Evolutionary conservation across 1,139 yeast genomes (phyloP).

Genomic region (Torulaspora pretoriensis): DNA sequence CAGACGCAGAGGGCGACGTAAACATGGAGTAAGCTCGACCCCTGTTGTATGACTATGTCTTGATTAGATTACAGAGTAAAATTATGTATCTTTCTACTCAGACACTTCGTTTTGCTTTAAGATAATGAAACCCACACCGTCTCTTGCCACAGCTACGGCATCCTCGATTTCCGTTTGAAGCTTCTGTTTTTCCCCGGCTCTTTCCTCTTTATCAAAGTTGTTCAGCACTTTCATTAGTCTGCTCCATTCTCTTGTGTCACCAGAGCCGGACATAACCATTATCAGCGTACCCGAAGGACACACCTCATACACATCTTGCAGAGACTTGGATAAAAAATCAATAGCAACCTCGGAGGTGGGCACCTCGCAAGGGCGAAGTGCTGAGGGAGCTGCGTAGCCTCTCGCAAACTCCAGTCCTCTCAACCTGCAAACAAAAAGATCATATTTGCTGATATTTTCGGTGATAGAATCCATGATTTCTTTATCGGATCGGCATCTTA

Average conservation of each 20-base stretch:
- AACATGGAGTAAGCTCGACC: constrained; percentile 21
- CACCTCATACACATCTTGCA: constrained; percentile 47
- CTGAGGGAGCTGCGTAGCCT: constrained; percentile 25
- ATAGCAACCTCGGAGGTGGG: constrained; percentile 21
- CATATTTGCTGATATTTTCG: constrained; percentile 39
- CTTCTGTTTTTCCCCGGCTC: constrained; percentile 42
- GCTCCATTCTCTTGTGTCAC: constrained; percentile 48
- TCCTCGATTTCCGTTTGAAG: constrained; percentile 44
- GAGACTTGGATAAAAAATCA: constrained; percentile 41
- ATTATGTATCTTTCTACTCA: neutral
- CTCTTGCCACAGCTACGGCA: constrained; percentile 49
- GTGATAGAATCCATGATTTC: constrained; percentile 47
- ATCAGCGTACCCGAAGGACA: constrained; percentile 60
- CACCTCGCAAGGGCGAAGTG: constrained; percentile 10
- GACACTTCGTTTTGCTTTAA: constrained; percentile 37
- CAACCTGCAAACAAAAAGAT: constrained; percentile 52
- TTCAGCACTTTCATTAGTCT: constrained; percentile 46
- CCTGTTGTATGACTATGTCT: constrained; percentile 2
- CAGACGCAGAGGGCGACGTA: constrained; percentile 30
- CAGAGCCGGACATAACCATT: constrained; percentile 59
- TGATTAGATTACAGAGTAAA: neutral
- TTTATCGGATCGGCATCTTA: constrained; percentile 54
- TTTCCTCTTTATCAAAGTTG: constrained; percentile 34
- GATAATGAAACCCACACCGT: constrained; percentile 51
- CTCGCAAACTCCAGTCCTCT: constrained; percentile 53